Evolutionary conservation across 305 asterid genomes (phyloP).

Genomic region (Fraxinus nigra): DNA sequence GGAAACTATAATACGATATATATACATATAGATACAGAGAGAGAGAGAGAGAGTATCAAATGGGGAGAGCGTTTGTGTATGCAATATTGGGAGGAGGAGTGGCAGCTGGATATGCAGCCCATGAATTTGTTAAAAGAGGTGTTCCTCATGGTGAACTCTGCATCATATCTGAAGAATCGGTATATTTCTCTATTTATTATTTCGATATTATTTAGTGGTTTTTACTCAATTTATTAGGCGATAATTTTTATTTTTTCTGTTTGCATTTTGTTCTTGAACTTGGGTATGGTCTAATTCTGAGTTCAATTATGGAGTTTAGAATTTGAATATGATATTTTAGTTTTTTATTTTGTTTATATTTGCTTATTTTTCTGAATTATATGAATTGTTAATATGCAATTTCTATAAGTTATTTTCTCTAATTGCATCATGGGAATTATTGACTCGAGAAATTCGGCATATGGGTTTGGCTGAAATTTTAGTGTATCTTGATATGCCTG

Average conservation of each 20-base stretch:
- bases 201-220: not conserved
- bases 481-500: not conserved
- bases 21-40: not conserved
- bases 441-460: not conserved
- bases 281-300: not conserved
- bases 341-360: not conserved
- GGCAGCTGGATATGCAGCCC: conserved; percentile 90
- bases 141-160: conserved; percentile 84
- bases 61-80: conserved; percentile 92
- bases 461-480: not conserved
- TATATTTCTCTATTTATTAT: conserved; percentile 19
- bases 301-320: not conserved
- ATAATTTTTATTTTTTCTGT: not conserved
- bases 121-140: conserved; percentile 74
- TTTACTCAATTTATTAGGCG: not conserved
- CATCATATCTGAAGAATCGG: conserved; percentile 89
- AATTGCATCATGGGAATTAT: not conserved
- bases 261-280: not conserved
- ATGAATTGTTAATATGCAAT: not conserved
- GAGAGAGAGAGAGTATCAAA: conserved; percentile 21
- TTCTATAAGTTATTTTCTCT: not conserved
- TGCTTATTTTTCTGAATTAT: not conserved
- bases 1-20: not conserved
- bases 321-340: conserved; percentile 16
- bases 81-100: conserved; percentile 93